Percentiles rank a stretch among this genome's conserved stretches.
phyloP scores from a whole-genome alignment of 2,329 filamentous ascomycete genomes.

The Macroventuria anomochaeta region DNA sequence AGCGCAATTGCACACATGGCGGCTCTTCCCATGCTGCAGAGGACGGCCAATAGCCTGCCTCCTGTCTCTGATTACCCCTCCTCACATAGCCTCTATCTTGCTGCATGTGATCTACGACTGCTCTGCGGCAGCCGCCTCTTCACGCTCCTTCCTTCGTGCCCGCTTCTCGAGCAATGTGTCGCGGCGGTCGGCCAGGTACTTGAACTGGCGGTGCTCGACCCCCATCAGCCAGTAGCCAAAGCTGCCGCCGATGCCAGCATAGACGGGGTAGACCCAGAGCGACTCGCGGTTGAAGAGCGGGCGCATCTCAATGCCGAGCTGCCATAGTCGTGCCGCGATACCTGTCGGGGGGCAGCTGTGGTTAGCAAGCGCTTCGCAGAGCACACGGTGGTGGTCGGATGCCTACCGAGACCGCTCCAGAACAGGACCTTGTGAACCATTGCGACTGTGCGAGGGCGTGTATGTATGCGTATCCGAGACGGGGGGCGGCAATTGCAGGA shows the following conservation, averaged over 20 bases:
- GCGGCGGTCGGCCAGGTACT: conserved; percentile 79
- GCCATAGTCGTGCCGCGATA: conserved; percentile 90
- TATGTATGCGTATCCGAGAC: conserved; percentile 8
- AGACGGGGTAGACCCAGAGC: conserved; percentile 91
- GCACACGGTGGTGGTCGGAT: conserved; percentile 23
- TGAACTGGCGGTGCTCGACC: conserved; percentile 82
- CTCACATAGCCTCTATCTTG: conserved; percentile 1
- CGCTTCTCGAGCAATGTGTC: conserved; percentile 86
- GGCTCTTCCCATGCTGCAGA: not conserved
- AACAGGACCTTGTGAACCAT: conserved; percentile 71
- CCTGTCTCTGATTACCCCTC: conserved; percentile 13
- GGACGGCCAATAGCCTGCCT: not conserved
- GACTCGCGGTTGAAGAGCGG: conserved; percentile 85
- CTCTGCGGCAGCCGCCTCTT: conserved; percentile 51
- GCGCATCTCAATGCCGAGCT: conserved; percentile 98
- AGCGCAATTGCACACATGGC: conserved; percentile 2
- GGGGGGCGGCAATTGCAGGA: conserved; percentile 24
- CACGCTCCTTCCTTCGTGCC: conserved; percentile 73
- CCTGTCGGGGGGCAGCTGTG: conserved; percentile 61
- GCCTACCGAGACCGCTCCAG: conserved; percentile 90
- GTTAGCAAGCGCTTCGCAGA: conserved; percentile 31
- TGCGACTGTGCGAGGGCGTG: conserved; percentile 27
- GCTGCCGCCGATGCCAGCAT: conserved; percentile 81
- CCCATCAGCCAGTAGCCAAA: conserved; percentile 98
- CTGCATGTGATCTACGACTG: conserved; percentile 23